Percentiles rank a stretch among this genome's conserved stretches.
Conservation (phyloP, 176 grass and related monocot species). For the Microstegium vimineum region DNA sequence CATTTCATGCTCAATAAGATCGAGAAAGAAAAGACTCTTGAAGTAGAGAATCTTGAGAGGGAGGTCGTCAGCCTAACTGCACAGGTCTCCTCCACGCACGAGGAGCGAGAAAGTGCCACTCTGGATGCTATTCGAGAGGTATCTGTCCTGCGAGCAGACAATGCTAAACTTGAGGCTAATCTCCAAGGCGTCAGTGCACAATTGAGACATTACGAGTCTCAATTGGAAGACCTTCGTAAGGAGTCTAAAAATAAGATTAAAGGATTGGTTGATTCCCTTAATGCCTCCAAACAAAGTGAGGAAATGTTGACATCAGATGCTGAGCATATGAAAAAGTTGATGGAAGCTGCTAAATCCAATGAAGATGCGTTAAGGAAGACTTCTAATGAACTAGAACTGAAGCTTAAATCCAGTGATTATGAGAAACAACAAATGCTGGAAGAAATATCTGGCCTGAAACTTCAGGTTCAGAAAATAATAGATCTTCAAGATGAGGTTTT, state of each 20-base stretch:
- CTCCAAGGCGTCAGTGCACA: constrained; percentile 68
- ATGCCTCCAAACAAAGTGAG: constrained; percentile 93
- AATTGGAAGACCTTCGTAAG: constrained; percentile 66
- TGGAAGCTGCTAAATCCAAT: constrained; percentile 66
- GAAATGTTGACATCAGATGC: constrained; percentile 92
- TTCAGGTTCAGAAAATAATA: constrained; percentile 74
- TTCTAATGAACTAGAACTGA: constrained; percentile 77
- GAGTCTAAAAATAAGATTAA: constrained; percentile 95
- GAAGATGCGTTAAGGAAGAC: constrained; percentile 63
- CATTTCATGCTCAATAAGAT: constrained; percentile 75
- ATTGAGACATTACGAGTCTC: constrained; percentile 56
- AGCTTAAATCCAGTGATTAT: constrained; percentile 76
- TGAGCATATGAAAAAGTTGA: constrained; percentile 82
- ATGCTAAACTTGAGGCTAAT: constrained; percentile 75
- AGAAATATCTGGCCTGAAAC: constrained; percentile 77
- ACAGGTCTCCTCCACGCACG: constrained; percentile 70
- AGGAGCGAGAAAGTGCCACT: constrained; percentile 67
- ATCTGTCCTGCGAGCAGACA: constrained; percentile 68
- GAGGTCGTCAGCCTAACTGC: constrained; percentile 67
- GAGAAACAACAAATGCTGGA: constrained; percentile 83
- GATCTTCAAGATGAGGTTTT: constrained; percentile 81
- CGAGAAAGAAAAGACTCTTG: constrained; percentile 71
- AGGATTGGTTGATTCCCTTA: constrained; percentile 87
- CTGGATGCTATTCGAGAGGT: constrained; percentile 70
- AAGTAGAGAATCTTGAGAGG: constrained; percentile 81